Evolutionary conservation across 1,284 basidiomycete species (phyloP).

Genomic region (Puccinia novopanici): DNA sequence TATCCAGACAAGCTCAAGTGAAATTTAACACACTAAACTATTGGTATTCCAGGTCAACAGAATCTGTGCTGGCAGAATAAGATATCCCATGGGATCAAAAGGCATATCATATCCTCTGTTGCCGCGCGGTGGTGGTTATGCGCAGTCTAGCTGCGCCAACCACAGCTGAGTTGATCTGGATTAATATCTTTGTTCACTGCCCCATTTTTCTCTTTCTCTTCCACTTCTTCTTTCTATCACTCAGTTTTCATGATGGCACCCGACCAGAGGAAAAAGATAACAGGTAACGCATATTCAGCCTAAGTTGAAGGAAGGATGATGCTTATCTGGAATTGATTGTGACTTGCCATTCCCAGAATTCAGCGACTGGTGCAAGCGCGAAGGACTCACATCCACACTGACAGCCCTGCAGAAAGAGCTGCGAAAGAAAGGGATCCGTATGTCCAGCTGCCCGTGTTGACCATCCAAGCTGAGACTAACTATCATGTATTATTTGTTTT

Average conservation of each 20-base stretch:
- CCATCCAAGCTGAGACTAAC: not conserved
- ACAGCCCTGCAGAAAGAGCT: slow-evolving; percentile 15
- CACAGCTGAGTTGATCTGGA: not conserved
- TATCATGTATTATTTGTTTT: not conserved
- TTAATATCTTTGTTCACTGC: not conserved
- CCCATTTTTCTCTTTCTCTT: not conserved
- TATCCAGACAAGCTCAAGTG: too few species aligned
- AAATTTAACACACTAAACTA: too few species aligned
- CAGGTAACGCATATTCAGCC: not conserved
- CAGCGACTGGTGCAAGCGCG: slow-evolving; percentile 6
- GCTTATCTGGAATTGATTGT: not conserved
- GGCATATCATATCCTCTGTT: too few species aligned
- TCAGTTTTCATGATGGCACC: not conserved
- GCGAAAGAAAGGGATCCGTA: not conserved
- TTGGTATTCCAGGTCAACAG: too few species aligned
- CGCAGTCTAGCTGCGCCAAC: not conserved
- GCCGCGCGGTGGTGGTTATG: too few species aligned
- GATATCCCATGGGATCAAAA: too few species aligned
- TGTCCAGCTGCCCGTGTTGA: not conserved
- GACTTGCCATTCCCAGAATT: not conserved
- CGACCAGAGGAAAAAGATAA: not conserved
- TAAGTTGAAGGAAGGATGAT: not conserved
- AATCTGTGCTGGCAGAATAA: too few species aligned
- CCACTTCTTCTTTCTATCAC: not conserved
- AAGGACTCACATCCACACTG: slow-evolving; percentile 12